phyloP scores from a whole-genome alignment of 257 asterid species.

The Solanum ahanhuiri region DNA sequence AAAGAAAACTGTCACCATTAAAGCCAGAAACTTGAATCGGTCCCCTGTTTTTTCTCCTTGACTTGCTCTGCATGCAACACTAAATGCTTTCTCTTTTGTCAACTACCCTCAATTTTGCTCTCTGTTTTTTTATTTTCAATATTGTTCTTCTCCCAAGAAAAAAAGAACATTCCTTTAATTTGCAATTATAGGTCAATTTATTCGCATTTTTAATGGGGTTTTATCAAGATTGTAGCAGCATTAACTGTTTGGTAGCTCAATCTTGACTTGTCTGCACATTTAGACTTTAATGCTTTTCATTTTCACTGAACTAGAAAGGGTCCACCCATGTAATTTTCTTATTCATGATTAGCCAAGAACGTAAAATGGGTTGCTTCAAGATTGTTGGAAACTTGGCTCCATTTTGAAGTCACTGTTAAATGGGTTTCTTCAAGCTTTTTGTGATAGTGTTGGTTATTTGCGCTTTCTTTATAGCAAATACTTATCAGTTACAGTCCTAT shows the following conservation, averaged over 20 bases:
- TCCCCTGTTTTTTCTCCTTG: neutral
- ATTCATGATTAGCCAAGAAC: neutral
- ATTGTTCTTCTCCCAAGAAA: neutral
- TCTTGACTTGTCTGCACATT: neutral
- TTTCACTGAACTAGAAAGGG: neutral
- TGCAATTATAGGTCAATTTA: neutral
- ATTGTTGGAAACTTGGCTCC: neutral
- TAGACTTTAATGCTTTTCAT: neutral
- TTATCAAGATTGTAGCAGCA: neutral
- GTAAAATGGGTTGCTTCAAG: neutral
- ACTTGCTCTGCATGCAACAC: constrained; percentile 14
- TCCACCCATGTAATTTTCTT: neutral
- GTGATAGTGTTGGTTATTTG: constrained; percentile 30
- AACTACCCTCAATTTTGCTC: constrained; percentile 3
- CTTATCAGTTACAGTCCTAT: constrained; percentile 50
- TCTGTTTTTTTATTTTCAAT: neutral
- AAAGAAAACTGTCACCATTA: neutral
- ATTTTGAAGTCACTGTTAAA: constrained; percentile 5
- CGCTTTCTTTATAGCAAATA: constrained; percentile 30
- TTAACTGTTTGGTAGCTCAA: neutral
- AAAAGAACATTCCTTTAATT: neutral
- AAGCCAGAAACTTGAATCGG: neutral
- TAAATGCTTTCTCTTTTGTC: constrained; percentile 11
- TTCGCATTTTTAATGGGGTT: neutral
- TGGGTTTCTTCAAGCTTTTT: constrained; percentile 29